Evolutionary conservation across 305 asterid species (phyloP).

Genomic region (Ajuga reptans): DNA sequence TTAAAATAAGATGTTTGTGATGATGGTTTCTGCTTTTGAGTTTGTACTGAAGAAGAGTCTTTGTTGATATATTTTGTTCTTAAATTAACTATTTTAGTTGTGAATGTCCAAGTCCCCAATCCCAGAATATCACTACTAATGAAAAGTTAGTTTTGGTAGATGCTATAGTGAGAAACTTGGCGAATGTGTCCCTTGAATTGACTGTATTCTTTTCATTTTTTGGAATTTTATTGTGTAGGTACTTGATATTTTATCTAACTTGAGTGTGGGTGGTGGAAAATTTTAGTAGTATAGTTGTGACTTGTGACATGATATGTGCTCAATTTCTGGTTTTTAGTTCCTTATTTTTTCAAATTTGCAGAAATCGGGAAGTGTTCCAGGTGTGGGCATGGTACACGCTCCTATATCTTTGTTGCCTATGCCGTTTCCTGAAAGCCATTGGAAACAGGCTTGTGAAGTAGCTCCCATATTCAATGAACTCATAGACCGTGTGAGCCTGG

Average conservation of each 20-base stretch:
- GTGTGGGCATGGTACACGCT: constrained; percentile 80
- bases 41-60: neutral
- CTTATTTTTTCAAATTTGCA: constrained; percentile 31
- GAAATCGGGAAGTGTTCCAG: constrained; percentile 81
- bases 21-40: neutral
- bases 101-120: neutral
- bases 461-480: constrained; percentile 95
- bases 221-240: neutral
- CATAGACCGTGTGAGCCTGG: constrained; percentile 82
- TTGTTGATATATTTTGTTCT: neutral
- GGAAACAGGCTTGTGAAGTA: constrained; percentile 85
- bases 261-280: constrained; percentile 8
- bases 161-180: neutral
- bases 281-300: neutral
- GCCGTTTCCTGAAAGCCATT: constrained; percentile 66
- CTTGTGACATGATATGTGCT: neutral
- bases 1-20: neutral
- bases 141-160: neutral
- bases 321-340: neutral
- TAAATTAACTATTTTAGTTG: neutral
- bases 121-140: neutral
- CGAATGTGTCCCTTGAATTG: constrained; percentile 3
- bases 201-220: neutral
- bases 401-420: constrained; percentile 74
- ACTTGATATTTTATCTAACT: neutral